A percentile compares a stretch with the other conserved stretches of the same genome.
phyloP scores from a whole-genome alignment of 2,329 filamentous ascomycete species.

The Talaromyces funiculosus region DNA sequence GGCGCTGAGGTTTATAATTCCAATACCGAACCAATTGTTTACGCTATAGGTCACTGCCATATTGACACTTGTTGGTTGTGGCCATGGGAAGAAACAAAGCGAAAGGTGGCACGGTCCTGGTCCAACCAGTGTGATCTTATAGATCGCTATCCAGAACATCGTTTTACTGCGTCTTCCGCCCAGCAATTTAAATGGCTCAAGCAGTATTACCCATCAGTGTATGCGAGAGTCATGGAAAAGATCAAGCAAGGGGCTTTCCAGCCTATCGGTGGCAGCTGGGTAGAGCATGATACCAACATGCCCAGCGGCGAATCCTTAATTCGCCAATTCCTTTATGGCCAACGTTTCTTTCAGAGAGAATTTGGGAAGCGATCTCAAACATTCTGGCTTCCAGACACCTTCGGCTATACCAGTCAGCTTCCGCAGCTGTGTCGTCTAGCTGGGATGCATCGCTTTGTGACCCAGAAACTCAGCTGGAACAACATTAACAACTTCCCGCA shows the following conservation, averaged over 20 bases:
- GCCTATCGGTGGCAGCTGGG: conserved; percentile 95
- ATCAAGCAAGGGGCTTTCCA: conserved; percentile 88
- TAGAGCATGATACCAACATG: conserved; percentile 97
- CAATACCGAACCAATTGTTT: conserved; percentile 70
- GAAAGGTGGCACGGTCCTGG: conserved; percentile 94
- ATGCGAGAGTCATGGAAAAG: conserved; percentile 84
- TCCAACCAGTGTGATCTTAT: conserved; percentile 93
- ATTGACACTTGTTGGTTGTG: conserved; percentile 98
- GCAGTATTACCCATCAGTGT: conserved; percentile 78
- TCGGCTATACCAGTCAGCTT: conserved; percentile 95
- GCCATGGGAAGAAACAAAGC: conserved; percentile 96
- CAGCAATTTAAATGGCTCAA: conserved; percentile 99
- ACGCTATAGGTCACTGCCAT: conserved; percentile 90
- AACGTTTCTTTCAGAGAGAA: conserved; percentile 87
- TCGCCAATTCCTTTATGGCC: conserved; percentile 90
- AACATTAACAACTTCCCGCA: conserved; percentile 99
- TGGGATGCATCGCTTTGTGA: conserved; percentile 96
- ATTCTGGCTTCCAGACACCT: conserved; percentile 97
- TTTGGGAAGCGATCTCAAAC: conserved; percentile 85
- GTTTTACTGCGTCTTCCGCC: conserved; percentile 90
- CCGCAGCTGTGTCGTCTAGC: conserved; percentile 88
- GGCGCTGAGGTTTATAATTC: conserved; percentile 77
- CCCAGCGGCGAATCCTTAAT: conserved; percentile 91
- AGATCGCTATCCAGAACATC: conserved; percentile 88
- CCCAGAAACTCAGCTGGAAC: conserved; percentile 98